These are phyloP conservation scores for Calocera viscosa DNA, from an alignment of 768 basidiomycete genomes.

Conservation along the genomic window DNA sequence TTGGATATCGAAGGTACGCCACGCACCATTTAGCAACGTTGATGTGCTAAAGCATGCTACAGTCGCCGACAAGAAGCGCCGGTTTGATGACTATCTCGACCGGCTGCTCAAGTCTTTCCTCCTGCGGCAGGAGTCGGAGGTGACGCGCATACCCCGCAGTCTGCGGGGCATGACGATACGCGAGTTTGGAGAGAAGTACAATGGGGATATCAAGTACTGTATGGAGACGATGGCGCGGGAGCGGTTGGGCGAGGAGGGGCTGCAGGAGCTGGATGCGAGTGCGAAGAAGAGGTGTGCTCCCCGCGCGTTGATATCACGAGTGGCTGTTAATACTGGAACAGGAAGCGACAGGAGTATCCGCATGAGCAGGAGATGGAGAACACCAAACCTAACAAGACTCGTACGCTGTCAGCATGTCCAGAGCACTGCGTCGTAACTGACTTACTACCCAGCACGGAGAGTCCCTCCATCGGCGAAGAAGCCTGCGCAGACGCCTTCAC, in stretches of 20 bases:
- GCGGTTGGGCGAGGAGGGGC: constrained; percentile 35
- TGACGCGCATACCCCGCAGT: constrained; percentile 61
- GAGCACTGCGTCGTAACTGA: not conserved
- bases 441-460: constrained; percentile 18
- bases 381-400: constrained; percentile 46
- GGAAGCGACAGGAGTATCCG: constrained; percentile 40
- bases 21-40: not conserved
- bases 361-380: constrained; percentile 31
- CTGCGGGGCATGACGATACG: constrained; percentile 60
- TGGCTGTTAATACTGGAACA: constrained; percentile 48
- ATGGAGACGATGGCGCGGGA: constrained; percentile 57
- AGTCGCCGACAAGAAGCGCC: constrained; percentile 64
- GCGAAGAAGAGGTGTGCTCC: constrained; percentile 45
- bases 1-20: constrained; percentile 58
- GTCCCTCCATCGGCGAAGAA: constrained; percentile 44
- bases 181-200: constrained; percentile 66
- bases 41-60: constrained; percentile 11
- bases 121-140: constrained; percentile 60
- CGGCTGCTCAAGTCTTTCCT: constrained; percentile 63
- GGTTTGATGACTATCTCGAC: constrained; percentile 62
- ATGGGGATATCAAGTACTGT: constrained; percentile 61
- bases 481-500: constrained; percentile 30
- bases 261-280: constrained; percentile 38
- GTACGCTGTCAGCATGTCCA: constrained; percentile 29
- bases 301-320: not conserved